Conservation (phyloP, 805 yeast genomes). For the Jamesozyma jinghongensis region DNA sequence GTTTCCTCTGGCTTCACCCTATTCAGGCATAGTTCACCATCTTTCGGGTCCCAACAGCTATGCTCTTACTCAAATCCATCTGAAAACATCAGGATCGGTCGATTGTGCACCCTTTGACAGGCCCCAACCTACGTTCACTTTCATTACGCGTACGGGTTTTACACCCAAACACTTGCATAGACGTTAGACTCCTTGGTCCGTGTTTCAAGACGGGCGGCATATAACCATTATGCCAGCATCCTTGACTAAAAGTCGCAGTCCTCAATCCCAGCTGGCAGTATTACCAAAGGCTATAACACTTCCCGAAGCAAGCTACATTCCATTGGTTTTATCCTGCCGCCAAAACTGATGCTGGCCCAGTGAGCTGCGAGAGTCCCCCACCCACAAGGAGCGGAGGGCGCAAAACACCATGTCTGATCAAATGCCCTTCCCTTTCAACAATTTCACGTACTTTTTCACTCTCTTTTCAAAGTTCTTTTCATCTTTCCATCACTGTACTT, state of each 20-base stretch:
- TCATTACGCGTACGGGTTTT: conserved; percentile 35
- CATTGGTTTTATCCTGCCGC: conserved; percentile 29
- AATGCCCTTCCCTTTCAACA: conserved; percentile 38
- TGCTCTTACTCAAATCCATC: conserved; percentile 37
- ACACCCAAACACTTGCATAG: conserved; percentile 36
- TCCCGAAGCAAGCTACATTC: conserved; percentile 30
- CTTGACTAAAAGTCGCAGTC: conserved; percentile 32
- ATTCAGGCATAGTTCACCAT: conserved; percentile 39
- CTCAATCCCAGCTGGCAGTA: conserved; percentile 29
- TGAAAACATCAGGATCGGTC: conserved; percentile 34
- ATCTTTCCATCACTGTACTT: conserved; percentile 40
- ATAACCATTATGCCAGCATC: conserved; percentile 33
- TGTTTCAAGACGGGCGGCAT: conserved; percentile 34
- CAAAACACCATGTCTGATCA: conserved; percentile 32
- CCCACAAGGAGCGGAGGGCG: conserved; percentile 26
- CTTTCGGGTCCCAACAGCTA: conserved; percentile 39
- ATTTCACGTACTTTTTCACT: conserved; percentile 39
- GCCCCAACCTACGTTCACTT: conserved; percentile 30
- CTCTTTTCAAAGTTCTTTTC: conserved; percentile 38
- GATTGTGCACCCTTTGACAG: conserved; percentile 32
- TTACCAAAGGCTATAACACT: conserved; percentile 30
- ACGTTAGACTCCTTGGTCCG: conserved; percentile 37
- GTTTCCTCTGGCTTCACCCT: conserved; percentile 40
- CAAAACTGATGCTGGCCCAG: conserved; percentile 34
- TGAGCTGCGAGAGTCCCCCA: conserved; percentile 24